A percentile compares a stretch with the other conserved stretches of the same genome.
Conservation (phyloP, 2,329 filamentous ascomycete species). For the Venturia effusa region DNA sequence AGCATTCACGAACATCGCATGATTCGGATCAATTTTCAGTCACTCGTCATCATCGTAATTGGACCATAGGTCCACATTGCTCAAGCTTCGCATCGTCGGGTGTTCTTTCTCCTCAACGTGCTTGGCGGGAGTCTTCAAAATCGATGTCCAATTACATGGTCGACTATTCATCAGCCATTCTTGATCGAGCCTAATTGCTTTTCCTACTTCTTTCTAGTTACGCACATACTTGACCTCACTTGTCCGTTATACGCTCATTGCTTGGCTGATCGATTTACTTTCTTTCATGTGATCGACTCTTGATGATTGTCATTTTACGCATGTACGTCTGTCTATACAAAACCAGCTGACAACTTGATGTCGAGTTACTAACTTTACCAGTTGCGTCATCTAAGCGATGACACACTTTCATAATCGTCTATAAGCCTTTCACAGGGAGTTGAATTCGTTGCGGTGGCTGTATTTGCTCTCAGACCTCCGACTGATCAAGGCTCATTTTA, state of each 20-base stretch:
- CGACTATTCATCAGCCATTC: neutral
- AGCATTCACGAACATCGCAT: no score
- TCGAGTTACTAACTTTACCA: no score
- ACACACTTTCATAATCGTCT: neutral
- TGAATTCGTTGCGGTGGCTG: neutral
- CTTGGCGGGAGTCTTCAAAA: neutral
- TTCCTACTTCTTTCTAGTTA: neutral
- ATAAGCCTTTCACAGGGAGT: neutral
- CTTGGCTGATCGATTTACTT: neutral
- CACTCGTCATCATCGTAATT: neutral
- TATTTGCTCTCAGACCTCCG: neutral
- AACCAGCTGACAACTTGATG: neutral
- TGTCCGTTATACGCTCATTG: neutral
- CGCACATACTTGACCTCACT: neutral
- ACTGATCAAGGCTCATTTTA: neutral
- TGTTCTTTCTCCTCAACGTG: neutral
- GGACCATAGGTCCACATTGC: no score
- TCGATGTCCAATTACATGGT: neutral
- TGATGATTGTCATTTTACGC: neutral
- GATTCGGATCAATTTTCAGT: neutral
- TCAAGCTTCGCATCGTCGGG: neutral
- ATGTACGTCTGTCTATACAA: neutral
- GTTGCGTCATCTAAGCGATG: neutral
- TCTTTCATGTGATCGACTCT: neutral
- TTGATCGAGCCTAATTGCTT: neutral